Evolutionary conservation across 2,329 filamentous ascomycete species (phyloP).

Genomic region (Alternaria incomplexa): DNA sequence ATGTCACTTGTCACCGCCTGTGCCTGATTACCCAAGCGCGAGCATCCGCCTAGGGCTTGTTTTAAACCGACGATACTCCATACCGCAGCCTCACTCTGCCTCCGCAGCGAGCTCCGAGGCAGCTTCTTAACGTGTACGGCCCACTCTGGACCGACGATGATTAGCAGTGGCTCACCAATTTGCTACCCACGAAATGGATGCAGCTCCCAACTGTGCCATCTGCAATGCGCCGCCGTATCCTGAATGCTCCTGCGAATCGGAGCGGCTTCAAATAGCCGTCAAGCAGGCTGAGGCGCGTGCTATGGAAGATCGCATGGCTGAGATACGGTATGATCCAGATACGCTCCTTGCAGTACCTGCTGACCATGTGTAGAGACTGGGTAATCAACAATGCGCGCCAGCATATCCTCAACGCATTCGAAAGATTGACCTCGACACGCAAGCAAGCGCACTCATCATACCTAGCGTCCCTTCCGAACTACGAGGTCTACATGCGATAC

Average conservation of each 20-base stretch:
- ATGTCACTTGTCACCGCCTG: slow-evolving; percentile 48
- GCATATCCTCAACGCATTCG: slow-evolving; percentile 53
- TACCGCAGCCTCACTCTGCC: slow-evolving; percentile 12
- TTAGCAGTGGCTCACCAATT: slow-evolving; percentile 30
- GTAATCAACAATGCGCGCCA: slow-evolving; percentile 54
- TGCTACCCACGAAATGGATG: slow-evolving; percentile 43
- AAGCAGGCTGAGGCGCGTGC: slow-evolving; percentile 48
- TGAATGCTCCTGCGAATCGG: slow-evolving; percentile 49
- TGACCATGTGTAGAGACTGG: slow-evolving; percentile 51
- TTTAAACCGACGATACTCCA: slow-evolving; percentile 27
- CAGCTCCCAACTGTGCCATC: slow-evolving; percentile 49
- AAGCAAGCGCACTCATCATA: slow-evolving; percentile 52
- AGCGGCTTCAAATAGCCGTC: slow-evolving; percentile 48
- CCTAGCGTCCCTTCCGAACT: slow-evolving; percentile 53
- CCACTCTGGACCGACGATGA: slow-evolving; percentile 35
- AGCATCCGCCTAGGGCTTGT: slow-evolving; percentile 22
- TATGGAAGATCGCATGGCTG: slow-evolving; percentile 44
- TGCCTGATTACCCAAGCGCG: slow-evolving; percentile 33
- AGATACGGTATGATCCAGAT: slow-evolving; percentile 38
- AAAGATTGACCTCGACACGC: slow-evolving; percentile 48
- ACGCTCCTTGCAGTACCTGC: background rate
- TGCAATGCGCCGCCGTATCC: slow-evolving; percentile 49
- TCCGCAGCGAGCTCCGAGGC: slow-evolving; percentile 14
- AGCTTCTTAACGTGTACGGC: slow-evolving; percentile 8
- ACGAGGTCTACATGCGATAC: slow-evolving; percentile 55